Evolutionary conservation across 495 filamentous ascomycete species (phyloP).

Genomic region (Aspergillus asperescens): DNA sequence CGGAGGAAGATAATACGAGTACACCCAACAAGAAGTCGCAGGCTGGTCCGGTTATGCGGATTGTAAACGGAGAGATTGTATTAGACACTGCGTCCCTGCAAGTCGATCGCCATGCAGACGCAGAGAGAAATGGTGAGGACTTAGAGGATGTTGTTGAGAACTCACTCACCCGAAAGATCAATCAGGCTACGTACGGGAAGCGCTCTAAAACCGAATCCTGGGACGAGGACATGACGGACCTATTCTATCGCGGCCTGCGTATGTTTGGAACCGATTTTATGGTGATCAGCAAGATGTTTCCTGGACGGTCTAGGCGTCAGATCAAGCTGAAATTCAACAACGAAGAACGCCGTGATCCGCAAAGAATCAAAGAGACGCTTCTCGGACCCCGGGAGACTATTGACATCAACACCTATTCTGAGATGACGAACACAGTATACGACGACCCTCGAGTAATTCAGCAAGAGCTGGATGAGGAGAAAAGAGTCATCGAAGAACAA

Average conservation of each 20-base stretch:
- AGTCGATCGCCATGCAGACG: slow-evolving; percentile 71
- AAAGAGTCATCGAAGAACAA: slow-evolving; percentile 58
- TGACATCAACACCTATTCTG: slow-evolving; percentile 62
- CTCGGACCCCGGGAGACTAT: slow-evolving; percentile 53
- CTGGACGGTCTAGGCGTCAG: slow-evolving; percentile 63
- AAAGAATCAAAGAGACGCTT: slow-evolving; percentile 63
- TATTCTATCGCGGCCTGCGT: slow-evolving; percentile 76
- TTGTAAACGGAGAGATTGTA: slow-evolving; percentile 81
- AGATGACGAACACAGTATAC: slow-evolving; percentile 52
- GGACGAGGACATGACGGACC: slow-evolving; percentile 69
- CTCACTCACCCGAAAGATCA: slow-evolving; percentile 73
- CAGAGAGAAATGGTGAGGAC: slow-evolving; percentile 53
- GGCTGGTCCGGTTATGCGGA: slow-evolving; percentile 54
- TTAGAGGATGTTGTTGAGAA: slow-evolving; percentile 65
- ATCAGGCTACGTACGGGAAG: slow-evolving; percentile 66
- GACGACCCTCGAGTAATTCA: slow-evolving; percentile 51
- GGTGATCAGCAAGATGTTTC: slow-evolving; percentile 80
- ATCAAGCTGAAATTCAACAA: slow-evolving; percentile 91
- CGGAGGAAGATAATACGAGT: slow-evolving; percentile 13
- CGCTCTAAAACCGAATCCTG: slow-evolving; percentile 67
- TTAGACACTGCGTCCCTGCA: slow-evolving; percentile 71
- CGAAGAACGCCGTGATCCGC: slow-evolving; percentile 75
- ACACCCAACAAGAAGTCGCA: slow-evolving; percentile 24
- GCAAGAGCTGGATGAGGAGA: slow-evolving; percentile 66
- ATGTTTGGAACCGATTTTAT: slow-evolving; percentile 94